Conservation (phyloP, 208 protist genomes). For the Leishmania guyanensis region DNA sequence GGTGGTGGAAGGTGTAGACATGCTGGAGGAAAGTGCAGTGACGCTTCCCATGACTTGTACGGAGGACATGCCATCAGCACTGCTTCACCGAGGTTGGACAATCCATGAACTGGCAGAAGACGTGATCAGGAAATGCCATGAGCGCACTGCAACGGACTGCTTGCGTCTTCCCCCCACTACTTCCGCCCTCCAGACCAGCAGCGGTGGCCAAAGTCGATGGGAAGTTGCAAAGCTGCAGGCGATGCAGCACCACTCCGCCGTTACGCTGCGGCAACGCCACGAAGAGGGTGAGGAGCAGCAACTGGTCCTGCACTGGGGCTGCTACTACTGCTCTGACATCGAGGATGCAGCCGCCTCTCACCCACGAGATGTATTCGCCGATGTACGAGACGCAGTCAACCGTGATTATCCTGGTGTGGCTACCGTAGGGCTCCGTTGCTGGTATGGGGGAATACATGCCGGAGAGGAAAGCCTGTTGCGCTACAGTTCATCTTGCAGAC, state of each 20-base stretch:
- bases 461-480: conserved; percentile 67
- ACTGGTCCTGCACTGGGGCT: conserved; percentile 76
- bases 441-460: conserved; percentile 40
- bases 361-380: conserved; percentile 36
- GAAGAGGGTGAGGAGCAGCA: background rate
- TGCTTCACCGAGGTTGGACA: background rate
- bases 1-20: conserved; percentile 8
- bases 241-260: conserved; percentile 79
- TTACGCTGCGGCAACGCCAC: conserved; percentile 31
- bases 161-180: background rate
- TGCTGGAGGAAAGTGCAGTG: conserved; percentile 9
- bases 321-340: conserved; percentile 77
- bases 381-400: background rate
- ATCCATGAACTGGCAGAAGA: background rate
- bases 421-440: background rate
- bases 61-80: background rate
- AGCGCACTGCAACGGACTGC: background rate
- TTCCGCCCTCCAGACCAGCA: background rate
- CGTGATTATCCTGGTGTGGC: background rate
- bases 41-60: background rate
- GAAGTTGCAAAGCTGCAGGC: conserved; percentile 59
- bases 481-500: conserved; percentile 11
- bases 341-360: conserved; percentile 67
- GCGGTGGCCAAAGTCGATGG: conserved; percentile 8
- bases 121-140: background rate